Base-by-base conservation (phyloP, 768 basidiomycete species). In the Lentinula aciculospora region DNA sequence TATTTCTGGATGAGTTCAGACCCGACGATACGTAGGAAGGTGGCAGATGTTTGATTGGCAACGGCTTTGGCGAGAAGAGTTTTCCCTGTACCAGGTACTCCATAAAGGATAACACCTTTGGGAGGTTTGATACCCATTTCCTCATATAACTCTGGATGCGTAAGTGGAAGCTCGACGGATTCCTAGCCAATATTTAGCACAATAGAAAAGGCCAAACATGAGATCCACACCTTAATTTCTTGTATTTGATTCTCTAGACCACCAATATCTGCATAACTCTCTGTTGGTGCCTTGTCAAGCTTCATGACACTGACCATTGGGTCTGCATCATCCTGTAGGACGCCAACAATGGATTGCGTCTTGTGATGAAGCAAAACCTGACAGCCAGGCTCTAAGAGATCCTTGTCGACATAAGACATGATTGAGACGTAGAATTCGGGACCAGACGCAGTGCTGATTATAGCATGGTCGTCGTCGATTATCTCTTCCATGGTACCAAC, bases 71-170 rank as follows among this genome's bases (percentile, higher is more conserved):
- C 97, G 2, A 99, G 83, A 0, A 99, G 83, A 0, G 97, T 99
- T 76, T 99, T 99, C 56, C 97, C 97, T 12, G 96, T 98, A 56
- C 97, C 97, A 0, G 97, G 97, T 3, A 96, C 96, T 62, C 97
- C 97, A 67, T 98, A 99, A 1, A 99, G 82, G 63, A 99, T 98
- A 68, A 99, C 96, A 75, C 97, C 97, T 71, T 98, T 98, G 21
- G 97, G 97, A n/a, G 96, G 97, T 66, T 90, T 90, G 73, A 99
- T 98, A 57, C 97, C 97, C 97, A 99, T 98, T 77, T 98, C 96
- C 73, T 98, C 96, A 73, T 98, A 99, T 37, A 98, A 75, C 68
- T 99, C 97, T 3, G 97, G 97, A 69, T 98, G 97, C 8, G 96
- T 98, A 23, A 99, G 77, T 0, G 97, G 97, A 31, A 98, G 81